These are phyloP conservation scores for Chrysochromulina parva DNA, from an alignment of 78 protist species.

Conservation along the genomic window DNA sequence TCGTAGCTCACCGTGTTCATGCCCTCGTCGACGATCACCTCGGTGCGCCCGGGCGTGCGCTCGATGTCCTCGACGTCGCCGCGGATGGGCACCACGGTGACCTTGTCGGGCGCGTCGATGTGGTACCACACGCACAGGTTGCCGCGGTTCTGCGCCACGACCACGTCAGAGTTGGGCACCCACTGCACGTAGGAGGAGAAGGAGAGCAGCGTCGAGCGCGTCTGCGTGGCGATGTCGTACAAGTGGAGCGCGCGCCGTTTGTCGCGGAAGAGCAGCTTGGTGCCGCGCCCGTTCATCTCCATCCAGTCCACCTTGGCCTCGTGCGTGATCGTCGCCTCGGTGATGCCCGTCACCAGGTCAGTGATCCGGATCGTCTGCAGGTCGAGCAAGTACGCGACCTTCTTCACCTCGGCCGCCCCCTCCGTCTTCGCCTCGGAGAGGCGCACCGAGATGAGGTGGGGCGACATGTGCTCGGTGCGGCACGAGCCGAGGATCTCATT, in stretches of 20 bases:
- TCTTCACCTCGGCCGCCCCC: conserved; percentile 35
- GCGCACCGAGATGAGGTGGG: conserved; percentile 67
- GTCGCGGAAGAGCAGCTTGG: conserved; percentile 79
- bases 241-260: conserved; percentile 65
- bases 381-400: conserved; percentile 82
- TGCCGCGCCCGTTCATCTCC: conserved; percentile 59
- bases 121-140: conserved; percentile 86
- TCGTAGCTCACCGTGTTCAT: conserved; percentile 57
- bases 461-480: conserved; percentile 75
- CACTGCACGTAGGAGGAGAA: conserved; percentile 82
- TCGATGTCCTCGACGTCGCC: conserved; percentile 87
- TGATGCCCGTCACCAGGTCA: conserved; percentile 44
- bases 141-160: conserved; percentile 81
- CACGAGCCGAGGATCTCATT: conserved; percentile 61
- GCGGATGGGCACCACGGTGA: conserved; percentile 59
- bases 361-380: conserved; percentile 61
- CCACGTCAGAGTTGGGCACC: conserved; percentile 86
- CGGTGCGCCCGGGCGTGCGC: conserved; percentile 70
- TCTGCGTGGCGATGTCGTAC: conserved; percentile 59
- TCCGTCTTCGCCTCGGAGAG: conserved; percentile 29
- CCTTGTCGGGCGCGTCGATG: conserved; percentile 71
- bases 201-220: conserved; percentile 69
- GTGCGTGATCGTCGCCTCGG: conserved; percentile 68
- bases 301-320: conserved; percentile 78
- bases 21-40: conserved; percentile 85